Conservation (phyloP, 2,329 filamentous ascomycete genomes). For the Leptographium lundbergii region DNA sequence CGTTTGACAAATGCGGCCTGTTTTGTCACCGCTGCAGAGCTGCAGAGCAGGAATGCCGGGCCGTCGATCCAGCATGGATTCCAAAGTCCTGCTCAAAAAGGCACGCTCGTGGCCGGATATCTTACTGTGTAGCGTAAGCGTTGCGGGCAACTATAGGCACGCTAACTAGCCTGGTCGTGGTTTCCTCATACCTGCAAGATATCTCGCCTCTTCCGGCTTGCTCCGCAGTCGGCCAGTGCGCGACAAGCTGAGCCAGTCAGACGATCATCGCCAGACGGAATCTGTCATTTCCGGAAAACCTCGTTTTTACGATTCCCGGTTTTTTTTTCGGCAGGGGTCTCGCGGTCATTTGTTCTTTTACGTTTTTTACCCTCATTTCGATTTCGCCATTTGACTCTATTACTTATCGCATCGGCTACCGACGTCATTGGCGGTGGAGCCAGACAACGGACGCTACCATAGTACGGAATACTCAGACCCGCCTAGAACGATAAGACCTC, state of each 20-base stretch:
- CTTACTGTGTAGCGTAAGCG: background rate
- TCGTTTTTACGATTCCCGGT: background rate
- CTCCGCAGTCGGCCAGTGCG: background rate
- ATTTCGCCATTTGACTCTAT: background rate
- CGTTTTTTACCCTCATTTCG: background rate
- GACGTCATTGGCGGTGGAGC: background rate
- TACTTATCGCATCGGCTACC: background rate
- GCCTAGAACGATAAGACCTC: too few species aligned
- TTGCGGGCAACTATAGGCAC: background rate
- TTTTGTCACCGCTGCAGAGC: too few species aligned
- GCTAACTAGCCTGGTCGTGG: background rate
- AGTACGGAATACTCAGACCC: background rate
- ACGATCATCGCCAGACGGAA: background rate
- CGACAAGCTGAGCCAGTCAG: background rate
- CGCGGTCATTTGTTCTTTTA: background rate
- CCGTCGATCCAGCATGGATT: too few species aligned
- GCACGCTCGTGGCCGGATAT: background rate
- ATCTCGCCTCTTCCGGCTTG: background rate
- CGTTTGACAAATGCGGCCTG: too few species aligned
- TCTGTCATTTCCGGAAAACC: background rate
- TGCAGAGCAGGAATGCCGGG: too few species aligned
- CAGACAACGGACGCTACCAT: background rate
- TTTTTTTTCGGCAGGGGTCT: background rate
- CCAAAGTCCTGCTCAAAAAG: too few species aligned
- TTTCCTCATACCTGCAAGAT: background rate